Percentiles rank a stretch among this genome's conserved stretches.
These are phyloP conservation scores for Pseudotsuga menziesii DNA, from an alignment of 75 land plant genomes.

Conservation along the genomic window DNA sequence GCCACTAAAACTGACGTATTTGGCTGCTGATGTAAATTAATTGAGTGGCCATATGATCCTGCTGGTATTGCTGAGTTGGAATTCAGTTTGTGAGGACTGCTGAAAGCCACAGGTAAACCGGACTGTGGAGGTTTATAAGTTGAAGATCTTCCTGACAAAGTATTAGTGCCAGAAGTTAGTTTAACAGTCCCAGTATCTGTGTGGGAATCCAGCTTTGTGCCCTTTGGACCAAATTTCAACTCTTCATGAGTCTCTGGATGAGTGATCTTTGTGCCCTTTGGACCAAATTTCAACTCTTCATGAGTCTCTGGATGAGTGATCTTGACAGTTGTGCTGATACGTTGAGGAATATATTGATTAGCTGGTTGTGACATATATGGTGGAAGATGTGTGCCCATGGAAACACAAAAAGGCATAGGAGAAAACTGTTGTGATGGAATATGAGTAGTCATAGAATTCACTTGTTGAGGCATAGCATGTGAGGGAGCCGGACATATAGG, in stretches of 20 bases:
- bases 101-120: not conserved
- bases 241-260: conserved; percentile 93
- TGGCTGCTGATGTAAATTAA: not conserved
- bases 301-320: conserved; percentile 94
- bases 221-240: conserved; percentile 33
- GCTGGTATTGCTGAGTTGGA: not conserved
- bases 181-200: conserved; percentile 12
- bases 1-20: not conserved
- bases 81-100: not conserved
- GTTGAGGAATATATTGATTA: conserved; percentile 41
- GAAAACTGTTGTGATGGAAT: conserved; percentile 17
- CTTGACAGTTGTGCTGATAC: conserved; percentile 54
- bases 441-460: not conserved
- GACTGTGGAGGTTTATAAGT: not conserved
- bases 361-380: conserved; percentile 40
- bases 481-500: conserved; percentile 1
- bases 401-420: conserved; percentile 39
- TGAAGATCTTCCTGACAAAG: not conserved
- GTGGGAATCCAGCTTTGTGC: conserved; percentile 19
- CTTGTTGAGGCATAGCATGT: conserved; percentile 20
- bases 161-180: not conserved
- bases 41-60: not conserved
- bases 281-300: conserved; percentile 66
- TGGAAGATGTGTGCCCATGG: conserved; percentile 35
- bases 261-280: conserved; percentile 54